These are phyloP conservation scores for Boletus pseudopeckii DNA, from an alignment of 768 basidiomycete species.

Conservation along the genomic window DNA sequence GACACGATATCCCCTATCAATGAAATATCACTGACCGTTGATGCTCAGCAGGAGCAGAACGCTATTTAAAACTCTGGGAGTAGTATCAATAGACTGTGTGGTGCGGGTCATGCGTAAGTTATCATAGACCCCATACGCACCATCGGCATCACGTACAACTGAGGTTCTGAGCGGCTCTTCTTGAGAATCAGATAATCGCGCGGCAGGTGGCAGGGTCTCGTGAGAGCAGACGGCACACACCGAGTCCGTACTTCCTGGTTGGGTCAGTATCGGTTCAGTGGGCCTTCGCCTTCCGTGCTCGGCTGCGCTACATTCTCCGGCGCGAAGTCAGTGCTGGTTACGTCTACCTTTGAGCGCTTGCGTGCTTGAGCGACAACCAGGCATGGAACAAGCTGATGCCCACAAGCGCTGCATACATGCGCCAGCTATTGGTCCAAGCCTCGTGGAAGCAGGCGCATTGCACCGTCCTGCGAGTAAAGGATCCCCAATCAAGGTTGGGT, in stretches of 20 bases:
- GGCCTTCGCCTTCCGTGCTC: slow-evolving; percentile 1
- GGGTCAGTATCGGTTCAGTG: neutral
- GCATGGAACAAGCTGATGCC: neutral
- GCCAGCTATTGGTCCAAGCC: neutral
- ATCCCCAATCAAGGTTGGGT: neutral
- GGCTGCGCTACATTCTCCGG: neutral
- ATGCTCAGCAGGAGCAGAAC: neutral
- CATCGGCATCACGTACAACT: slow-evolving; percentile 15
- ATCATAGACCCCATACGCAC: neutral
- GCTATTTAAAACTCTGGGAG: neutral
- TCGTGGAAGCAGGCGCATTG: neutral
- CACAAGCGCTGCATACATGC: neutral
- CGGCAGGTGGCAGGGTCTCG: slow-evolving; percentile 3
- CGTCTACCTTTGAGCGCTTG: neutral
- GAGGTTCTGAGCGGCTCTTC: neutral
- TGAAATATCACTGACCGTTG: neutral
- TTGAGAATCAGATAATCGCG: neutral
- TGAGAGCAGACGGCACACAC: slow-evolving; percentile 1
- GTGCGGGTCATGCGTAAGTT: neutral
- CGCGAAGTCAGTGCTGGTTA: neutral
- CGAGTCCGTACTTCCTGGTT: neutral
- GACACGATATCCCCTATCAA: neutral
- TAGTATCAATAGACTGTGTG: neutral
- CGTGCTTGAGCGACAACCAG: neutral
- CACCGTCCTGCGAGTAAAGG: neutral